Evolutionary conservation across 2,329 filamentous ascomycete genomes (phyloP).

Genomic region (Penicillium sp.): DNA sequence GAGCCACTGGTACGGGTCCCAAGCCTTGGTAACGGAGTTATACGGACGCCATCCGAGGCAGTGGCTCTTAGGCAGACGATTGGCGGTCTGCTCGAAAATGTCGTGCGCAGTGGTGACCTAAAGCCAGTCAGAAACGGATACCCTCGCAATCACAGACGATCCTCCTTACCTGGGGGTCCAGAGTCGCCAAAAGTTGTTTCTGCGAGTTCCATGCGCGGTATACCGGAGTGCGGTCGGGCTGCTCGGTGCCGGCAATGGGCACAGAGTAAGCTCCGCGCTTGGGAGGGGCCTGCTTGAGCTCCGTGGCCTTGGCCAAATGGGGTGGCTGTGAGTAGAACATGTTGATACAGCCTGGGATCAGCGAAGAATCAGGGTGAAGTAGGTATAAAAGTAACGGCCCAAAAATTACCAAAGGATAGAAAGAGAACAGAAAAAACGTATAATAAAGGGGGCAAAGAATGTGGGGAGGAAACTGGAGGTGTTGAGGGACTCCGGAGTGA

Average conservation of each 20-base stretch:
- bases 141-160: background rate
- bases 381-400: background rate
- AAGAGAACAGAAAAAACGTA: background rate
- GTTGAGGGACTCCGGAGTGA: constrained; percentile 18
- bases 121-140: background rate
- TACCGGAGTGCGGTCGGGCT: constrained; percentile 66
- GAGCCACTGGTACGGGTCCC: constrained; percentile 75
- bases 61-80: constrained; percentile 60
- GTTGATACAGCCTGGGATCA: background rate
- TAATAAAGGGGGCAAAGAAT: constrained; percentile 12
- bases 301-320: constrained; percentile 41
- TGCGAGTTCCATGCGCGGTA: constrained; percentile 80
- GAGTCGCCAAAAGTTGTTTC: constrained; percentile 67
- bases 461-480: constrained; percentile 16
- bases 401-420: background rate
- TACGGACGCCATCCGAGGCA: constrained; percentile 80
- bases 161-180: constrained; percentile 60
- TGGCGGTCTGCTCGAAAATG: constrained; percentile 67
- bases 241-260: constrained; percentile 68
- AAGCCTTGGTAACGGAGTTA: constrained; percentile 69
- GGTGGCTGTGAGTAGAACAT: constrained; percentile 41
- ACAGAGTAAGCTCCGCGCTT: constrained; percentile 75
- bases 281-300: constrained; percentile 62
- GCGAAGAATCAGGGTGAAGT: background rate
- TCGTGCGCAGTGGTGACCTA: constrained; percentile 69